phyloP scores from a whole-genome alignment of 176 grass and related monocot genomes.

The Pontederia paniculata region DNA sequence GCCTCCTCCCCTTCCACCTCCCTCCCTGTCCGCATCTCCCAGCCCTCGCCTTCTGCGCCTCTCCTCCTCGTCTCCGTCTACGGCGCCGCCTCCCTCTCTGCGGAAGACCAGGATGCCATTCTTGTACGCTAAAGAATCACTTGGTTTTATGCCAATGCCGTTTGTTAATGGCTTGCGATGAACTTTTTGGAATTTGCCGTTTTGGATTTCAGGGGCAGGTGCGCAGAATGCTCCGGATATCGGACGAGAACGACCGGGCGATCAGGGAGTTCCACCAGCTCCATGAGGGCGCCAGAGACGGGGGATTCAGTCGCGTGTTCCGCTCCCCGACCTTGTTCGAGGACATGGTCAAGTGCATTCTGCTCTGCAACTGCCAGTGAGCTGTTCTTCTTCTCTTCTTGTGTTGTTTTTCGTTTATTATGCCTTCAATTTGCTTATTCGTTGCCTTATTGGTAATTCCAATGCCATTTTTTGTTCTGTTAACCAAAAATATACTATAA shows the following conservation, averaged over 20 bases:
- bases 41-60: slow-evolving; percentile 18
- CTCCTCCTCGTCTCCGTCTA: slow-evolving; percentile 43
- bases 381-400: neutral
- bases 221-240: slow-evolving; percentile 62
- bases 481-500: too few species aligned
- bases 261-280: slow-evolving; percentile 48
- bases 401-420: neutral
- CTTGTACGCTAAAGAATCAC: slow-evolving; percentile 19
- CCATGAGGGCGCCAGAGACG: slow-evolving; percentile 34
- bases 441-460: neutral
- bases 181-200: neutral
- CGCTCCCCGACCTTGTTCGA: slow-evolving; percentile 67
- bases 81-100: slow-evolving; percentile 26
- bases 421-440: neutral
- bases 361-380: slow-evolving; percentile 79
- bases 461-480: too few species aligned
- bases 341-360: slow-evolving; percentile 90
- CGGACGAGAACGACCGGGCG: slow-evolving; percentile 21
- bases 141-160: neutral
- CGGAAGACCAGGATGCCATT: slow-evolving; percentile 36
- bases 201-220: slow-evolving; percentile 42
- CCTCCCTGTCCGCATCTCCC: slow-evolving; percentile 33
- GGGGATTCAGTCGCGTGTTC: slow-evolving; percentile 55
- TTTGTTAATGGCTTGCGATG: neutral
- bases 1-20: slow-evolving; percentile 36